Conservation (phyloP, 2,329 filamentous ascomycete species). For the Hypoxylon sp. region DNA sequence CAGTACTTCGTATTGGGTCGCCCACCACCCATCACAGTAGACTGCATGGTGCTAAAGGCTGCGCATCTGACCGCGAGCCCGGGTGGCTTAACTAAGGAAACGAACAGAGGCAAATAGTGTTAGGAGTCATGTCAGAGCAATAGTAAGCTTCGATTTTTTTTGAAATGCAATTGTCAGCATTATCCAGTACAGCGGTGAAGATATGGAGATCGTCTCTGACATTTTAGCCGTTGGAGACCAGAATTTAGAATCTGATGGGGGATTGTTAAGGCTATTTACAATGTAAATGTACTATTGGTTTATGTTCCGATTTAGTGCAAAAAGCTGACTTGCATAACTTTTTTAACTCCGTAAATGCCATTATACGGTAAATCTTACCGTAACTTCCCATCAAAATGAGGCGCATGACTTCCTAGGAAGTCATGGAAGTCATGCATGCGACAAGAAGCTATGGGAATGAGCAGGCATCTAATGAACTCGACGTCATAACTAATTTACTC, state of each 20-base stretch:
- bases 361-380: neutral
- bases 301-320: constrained; percentile 12
- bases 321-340: neutral
- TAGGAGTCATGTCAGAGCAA: constrained; percentile 21
- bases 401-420: too few species aligned
- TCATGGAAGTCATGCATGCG: too few species aligned
- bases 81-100: constrained; percentile 2
- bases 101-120: constrained; percentile 13
- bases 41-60: constrained; percentile 39
- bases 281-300: constrained; percentile 13
- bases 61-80: constrained; percentile 34
- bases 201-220: constrained; percentile 2
- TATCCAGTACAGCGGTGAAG: constrained; percentile 24
- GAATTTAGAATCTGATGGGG: constrained; percentile 17
- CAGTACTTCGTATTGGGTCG: constrained; percentile 38
- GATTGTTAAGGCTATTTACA: constrained; percentile 11
- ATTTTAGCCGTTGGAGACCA: neutral
- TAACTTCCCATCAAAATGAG: neutral
- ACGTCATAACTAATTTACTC: neutral
- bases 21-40: constrained; percentile 35
- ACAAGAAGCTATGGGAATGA: neutral
- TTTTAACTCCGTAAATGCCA: neutral
- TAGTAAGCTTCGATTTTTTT: constrained; percentile 20
- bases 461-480: neutral
- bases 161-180: constrained; percentile 24